These are phyloP conservation scores for Amylocarpus encephaloides DNA, from an alignment of 2,329 filamentous ascomycete genomes.

Conservation along the genomic window DNA sequence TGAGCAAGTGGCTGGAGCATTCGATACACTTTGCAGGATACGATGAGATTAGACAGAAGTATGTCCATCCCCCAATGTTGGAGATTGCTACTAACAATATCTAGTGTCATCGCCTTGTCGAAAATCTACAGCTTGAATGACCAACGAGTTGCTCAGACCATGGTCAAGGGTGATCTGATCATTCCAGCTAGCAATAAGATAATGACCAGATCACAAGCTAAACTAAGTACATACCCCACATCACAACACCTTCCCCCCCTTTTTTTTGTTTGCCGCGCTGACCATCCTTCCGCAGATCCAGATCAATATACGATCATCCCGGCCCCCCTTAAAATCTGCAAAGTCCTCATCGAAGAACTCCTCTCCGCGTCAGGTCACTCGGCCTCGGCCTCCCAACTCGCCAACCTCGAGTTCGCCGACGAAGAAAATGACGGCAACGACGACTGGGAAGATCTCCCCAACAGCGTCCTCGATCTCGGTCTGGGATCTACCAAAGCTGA, in stretches of 20 bases:
- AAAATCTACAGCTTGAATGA: slow-evolving; percentile 88
- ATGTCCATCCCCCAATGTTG: slow-evolving; percentile 33
- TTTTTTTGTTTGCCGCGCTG: too few species aligned
- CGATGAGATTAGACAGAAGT: slow-evolving; percentile 96
- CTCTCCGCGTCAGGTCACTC: slow-evolving; percentile 67
- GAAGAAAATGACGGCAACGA: slow-evolving; percentile 66
- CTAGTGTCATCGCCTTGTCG: slow-evolving; percentile 81
- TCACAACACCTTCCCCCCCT: too few species aligned
- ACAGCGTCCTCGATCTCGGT: slow-evolving; percentile 65
- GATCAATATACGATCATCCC: slow-evolving; percentile 85
- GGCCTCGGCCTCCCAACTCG: slow-evolving; percentile 50
- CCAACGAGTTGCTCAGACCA: slow-evolving; percentile 66
- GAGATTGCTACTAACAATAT: slow-evolving; percentile 28
- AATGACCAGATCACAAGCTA: slow-evolving; percentile 87
- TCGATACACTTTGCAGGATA: slow-evolving; percentile 97
- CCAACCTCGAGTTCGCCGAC: slow-evolving; percentile 50
- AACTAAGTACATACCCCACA: too few species aligned
- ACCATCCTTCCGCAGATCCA: slow-evolving; percentile 51
- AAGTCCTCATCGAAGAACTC: slow-evolving; percentile 90
- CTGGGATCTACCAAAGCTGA: slow-evolving; percentile 63
- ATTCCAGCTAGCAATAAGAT: slow-evolving; percentile 73
- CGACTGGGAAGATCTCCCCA: slow-evolving; percentile 83
- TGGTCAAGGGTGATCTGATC: slow-evolving; percentile 88
- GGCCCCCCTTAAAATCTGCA: slow-evolving; percentile 89
- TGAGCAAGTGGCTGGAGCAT: slow-evolving; percentile 95